Evolutionary conservation across 2,329 filamentous ascomycete genomes (phyloP).

Genomic region (Apiospora hydei): DNA sequence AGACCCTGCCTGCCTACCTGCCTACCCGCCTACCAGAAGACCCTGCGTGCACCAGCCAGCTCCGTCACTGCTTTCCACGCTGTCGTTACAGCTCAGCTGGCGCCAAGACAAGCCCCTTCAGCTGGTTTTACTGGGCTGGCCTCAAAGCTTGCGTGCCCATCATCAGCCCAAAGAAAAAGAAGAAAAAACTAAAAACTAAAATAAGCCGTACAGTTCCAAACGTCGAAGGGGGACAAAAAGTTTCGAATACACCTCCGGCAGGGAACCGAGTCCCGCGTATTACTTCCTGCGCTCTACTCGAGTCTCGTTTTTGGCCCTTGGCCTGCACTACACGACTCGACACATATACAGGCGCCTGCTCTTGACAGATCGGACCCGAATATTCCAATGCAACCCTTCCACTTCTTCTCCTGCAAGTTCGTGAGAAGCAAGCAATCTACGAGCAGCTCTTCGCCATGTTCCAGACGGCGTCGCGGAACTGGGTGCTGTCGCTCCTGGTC

Average conservation of each 20-base stretch:
- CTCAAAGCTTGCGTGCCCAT: background rate
- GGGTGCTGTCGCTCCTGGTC: conserved; percentile 29
- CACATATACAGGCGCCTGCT: background rate
- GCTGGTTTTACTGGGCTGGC: background rate
- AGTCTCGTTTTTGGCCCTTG: background rate
- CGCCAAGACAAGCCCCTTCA: conserved; percentile 2
- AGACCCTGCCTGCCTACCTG: background rate
- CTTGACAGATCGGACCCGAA: background rate
- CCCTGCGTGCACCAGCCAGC: conserved; percentile 7
- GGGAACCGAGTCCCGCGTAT: background rate
- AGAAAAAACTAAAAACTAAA: background rate
- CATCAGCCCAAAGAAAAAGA: background rate
- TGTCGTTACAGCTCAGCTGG: conserved; percentile 7
- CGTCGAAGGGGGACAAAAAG: background rate
- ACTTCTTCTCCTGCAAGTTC: conserved; percentile 8
- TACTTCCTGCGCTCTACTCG: background rate
- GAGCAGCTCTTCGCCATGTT: conserved; percentile 17
- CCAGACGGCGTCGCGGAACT: conserved; percentile 35
- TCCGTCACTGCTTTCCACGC: background rate
- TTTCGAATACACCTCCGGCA: conserved; percentile 1
- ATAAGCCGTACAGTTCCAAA: background rate
- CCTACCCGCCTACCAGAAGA: background rate
- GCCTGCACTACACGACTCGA: background rate
- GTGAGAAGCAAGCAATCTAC: conserved; percentile 18
- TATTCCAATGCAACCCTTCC: background rate